These are phyloP conservation scores for Stachybotrys echinatus DNA, from an alignment of 2,329 filamentous ascomycete genomes.

Conservation along the genomic window DNA sequence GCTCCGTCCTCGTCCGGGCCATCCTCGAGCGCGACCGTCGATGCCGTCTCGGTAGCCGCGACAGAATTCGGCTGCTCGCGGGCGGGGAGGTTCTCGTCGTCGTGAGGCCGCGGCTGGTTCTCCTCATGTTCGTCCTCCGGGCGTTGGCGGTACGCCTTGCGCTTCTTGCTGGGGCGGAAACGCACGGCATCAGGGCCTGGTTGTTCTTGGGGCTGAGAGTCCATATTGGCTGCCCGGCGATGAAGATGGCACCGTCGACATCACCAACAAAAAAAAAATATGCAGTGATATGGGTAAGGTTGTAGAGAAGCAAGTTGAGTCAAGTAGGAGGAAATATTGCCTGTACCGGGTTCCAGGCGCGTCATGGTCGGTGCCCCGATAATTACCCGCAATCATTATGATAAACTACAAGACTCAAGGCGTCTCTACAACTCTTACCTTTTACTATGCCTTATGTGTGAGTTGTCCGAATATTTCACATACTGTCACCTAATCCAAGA, in stretches of 20 bases:
- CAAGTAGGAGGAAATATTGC: too few relatives aligned
- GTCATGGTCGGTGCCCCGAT: too few relatives aligned
- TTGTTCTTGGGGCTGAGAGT: slow-evolving; percentile 12
- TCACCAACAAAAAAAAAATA: neutral
- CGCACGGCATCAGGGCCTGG: slow-evolving; percentile 29
- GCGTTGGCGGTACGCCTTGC: slow-evolving; percentile 54
- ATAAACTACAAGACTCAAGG: too few relatives aligned
- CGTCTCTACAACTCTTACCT: too few relatives aligned
- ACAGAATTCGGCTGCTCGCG: slow-evolving; percentile 5
- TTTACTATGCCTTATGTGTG: too few relatives aligned
- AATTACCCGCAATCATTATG: too few relatives aligned
- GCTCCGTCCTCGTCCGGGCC: slow-evolving; percentile 11
- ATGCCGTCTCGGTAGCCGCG: slow-evolving; percentile 4
- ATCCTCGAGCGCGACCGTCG: neutral
- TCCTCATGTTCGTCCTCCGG: slow-evolving; percentile 19
- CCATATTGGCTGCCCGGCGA: slow-evolving; percentile 11
- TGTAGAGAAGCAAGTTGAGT: too few relatives aligned
- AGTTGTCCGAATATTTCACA: too few relatives aligned
- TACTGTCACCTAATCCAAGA: neutral
- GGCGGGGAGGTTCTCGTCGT: slow-evolving; percentile 1
- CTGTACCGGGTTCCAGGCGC: too few relatives aligned
- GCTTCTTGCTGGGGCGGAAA: slow-evolving; percentile 55
- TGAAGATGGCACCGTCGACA: neutral
- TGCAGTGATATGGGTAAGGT: too few relatives aligned
- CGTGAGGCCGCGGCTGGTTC: neutral